A percentile compares a stretch with the other conserved stretches of the same genome.
Evolutionary conservation across 1,139 yeast genomes (phyloP).

Genomic region (Arxiozyma slooffiae): DNA sequence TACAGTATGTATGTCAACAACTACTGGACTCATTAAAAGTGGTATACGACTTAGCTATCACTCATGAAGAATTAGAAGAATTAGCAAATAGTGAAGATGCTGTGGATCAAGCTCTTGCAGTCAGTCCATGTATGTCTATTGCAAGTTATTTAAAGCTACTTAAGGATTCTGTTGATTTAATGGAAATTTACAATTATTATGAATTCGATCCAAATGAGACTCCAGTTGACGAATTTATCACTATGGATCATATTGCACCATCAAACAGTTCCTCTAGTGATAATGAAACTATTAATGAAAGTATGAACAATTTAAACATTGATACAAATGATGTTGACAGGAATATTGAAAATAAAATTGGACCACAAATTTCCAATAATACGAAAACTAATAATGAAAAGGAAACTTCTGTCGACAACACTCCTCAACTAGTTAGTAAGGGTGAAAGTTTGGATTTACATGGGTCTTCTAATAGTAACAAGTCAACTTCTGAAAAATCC

Average conservation of each 20-base stretch:
- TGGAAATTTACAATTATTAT: constrained; percentile 5
- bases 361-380: background rate
- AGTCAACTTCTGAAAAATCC: background rate
- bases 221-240: constrained; percentile 7
- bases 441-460: background rate
- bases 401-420: background rate
- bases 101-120: constrained; percentile 7
- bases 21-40: constrained; percentile 8
- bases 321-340: constrained; percentile 7
- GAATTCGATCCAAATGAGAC: constrained; percentile 8
- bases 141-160: constrained; percentile 8
- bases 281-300: constrained; percentile 9
- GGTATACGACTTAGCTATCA: constrained; percentile 7
- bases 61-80: constrained; percentile 3
- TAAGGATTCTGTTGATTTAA: constrained; percentile 4
- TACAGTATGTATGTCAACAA: constrained; percentile 10
- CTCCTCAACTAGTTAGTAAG: background rate
- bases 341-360: background rate
- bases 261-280: background rate
- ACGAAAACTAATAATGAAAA: constrained; percentile 1
- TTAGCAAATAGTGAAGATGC: constrained; percentile 4
- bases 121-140: constrained; percentile 10
- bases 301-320: constrained; percentile 10
- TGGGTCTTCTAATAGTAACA: background rate
- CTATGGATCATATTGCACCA: constrained; percentile 9